These are phyloP conservation scores for Rhodosporidiobolus sp. DNA, from an alignment of 768 basidiomycete species.

Conservation along the genomic window DNA sequence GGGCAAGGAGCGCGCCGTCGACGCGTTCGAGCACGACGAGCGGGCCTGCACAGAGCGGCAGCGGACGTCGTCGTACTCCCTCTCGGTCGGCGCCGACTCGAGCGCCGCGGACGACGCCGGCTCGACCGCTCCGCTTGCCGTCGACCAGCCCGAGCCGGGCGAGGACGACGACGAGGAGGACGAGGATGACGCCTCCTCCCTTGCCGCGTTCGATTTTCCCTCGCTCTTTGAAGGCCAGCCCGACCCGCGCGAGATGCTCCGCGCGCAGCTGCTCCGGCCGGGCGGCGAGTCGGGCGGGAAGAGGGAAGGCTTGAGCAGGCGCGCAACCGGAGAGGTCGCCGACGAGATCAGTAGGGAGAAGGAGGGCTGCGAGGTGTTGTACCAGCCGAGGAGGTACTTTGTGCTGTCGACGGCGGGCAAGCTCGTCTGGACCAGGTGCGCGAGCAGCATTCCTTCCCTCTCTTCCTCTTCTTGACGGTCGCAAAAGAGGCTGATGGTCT, in stretches of 20 bases:
- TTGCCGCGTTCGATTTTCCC: background rate
- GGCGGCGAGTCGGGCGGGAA: too few relatives aligned
- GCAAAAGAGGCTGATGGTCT: too few relatives aligned
- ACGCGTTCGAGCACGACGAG: background rate
- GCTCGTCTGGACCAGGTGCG: conserved; percentile 87
- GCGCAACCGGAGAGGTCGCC: background rate
- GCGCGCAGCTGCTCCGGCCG: conserved; percentile 25
- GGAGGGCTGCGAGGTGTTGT: background rate
- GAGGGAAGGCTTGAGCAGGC: too few relatives aligned
- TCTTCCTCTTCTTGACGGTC: background rate
- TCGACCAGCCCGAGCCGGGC: background rate
- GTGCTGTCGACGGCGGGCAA: conserved; percentile 94
- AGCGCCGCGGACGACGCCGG: background rate
- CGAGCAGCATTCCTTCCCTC: background rate
- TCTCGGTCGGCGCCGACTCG: background rate
- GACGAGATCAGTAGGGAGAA: background rate
- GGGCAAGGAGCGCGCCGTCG: background rate
- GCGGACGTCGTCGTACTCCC: background rate
- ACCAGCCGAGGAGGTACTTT: conserved; percentile 66
- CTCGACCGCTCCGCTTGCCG: background rate
- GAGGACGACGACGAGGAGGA: conserved; percentile 11
- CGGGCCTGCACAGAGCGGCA: background rate
- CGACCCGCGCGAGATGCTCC: conserved; percentile 33
- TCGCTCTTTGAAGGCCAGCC: conserved; percentile 9
- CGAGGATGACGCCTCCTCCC: conserved; percentile 9